phyloP scores from a whole-genome alignment of 192 early-diverging fungal species.

The Umbelopsis ramanniana region DNA sequence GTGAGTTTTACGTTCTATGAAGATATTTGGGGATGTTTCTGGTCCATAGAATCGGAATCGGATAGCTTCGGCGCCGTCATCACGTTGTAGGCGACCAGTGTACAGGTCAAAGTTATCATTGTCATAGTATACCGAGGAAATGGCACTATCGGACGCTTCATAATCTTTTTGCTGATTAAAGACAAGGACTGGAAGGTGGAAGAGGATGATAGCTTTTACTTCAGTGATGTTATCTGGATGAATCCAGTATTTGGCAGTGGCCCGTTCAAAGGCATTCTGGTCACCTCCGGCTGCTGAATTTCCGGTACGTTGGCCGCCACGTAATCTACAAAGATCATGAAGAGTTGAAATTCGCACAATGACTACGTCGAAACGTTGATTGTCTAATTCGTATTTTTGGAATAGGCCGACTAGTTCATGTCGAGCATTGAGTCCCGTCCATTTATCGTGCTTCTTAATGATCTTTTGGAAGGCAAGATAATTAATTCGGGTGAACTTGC shows the following conservation, averaged over 20 bases:
- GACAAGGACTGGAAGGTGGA: slow-evolving; percentile 90
- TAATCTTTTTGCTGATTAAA: slow-evolving; percentile 79
- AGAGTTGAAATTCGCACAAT: slow-evolving; percentile 37
- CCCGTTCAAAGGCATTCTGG: slow-evolving; percentile 69
- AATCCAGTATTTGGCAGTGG: slow-evolving; percentile 96
- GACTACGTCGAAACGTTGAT: slow-evolving; percentile 73
- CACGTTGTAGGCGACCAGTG: slow-evolving; percentile 84
- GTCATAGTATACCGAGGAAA: slow-evolving; percentile 95
- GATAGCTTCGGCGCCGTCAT: slow-evolving; percentile 89
- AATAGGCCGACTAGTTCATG: slow-evolving; percentile 18
- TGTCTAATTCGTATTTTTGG: slow-evolving; percentile 46
- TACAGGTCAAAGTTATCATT: slow-evolving; percentile 92
- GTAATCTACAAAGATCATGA: slow-evolving; percentile 32
- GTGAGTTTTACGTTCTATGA: slow-evolving; percentile 41
- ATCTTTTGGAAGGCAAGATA: slow-evolving; percentile 87
- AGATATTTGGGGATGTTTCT: slow-evolving; percentile 23
- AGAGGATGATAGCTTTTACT: slow-evolving; percentile 90
- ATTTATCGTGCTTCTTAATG: slow-evolving; percentile 97
- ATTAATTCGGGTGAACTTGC: slow-evolving; percentile 75
- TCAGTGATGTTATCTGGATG: slow-evolving; percentile 96
- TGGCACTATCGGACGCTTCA: slow-evolving; percentile 72
- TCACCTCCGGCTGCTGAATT: slow-evolving; percentile 31
- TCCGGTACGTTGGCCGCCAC: slow-evolving; percentile 29
- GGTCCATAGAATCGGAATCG: slow-evolving; percentile 94
- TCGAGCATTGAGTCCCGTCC: slow-evolving; percentile 46